Base-by-base conservation (phyloP, 768 basidiomycete genomes). In the Steccherinum ochraceum region DNA sequence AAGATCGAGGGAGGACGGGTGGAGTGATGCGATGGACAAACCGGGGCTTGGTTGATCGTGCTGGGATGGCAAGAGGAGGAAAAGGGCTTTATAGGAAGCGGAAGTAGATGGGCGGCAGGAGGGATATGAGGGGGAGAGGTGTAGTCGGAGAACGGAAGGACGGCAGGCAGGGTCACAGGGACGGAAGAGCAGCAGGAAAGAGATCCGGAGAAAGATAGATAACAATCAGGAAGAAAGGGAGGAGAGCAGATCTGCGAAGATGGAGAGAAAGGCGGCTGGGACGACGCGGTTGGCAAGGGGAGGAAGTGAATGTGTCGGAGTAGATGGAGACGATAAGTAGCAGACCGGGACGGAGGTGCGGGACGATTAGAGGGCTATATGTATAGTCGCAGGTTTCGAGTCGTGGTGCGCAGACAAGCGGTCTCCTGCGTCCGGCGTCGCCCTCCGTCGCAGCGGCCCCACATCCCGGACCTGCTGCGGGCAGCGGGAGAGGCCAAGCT, bases 191-290 rank as follows among this genome's bases (percentile, higher is more conserved):
- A 39, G 50, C 46, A 27, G 20, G 52, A 30, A 49, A 52, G 47
- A 56, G 61, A 57, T 63, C 57, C 56, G 58, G 54, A 39, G 21
- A 40, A 49, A 55, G 55, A 61, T 60, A 56, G 62, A 65, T 65
- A 63, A 62, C 24, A 57, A 58, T 58, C 58, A 57, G 58, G 11
- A n/a, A n/a, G n/a, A n/a, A n/a, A n/a, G n/a, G n/a, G n/a, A n/a
- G n/a, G n/a, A n/a, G n/a, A n/a, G 11, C n/a, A 39, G 35, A 11
- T 11, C 35, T 39, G n/a, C n/a, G 35, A 39, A n/a, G 35, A 39
- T n/a, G 46, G 45, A 48, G 42, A 24, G 46, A 45, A 39, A 11
- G 35, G 35, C 35, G 35, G 35, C 11, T 39, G 35, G 35, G 35
- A 39, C n/a, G n/a, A n/a, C n/a, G n/a, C n/a, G 35, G 35, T 11